Evolutionary conservation across 2,329 filamentous ascomycete genomes (phyloP), one percentile per base, ranked within the genome.

Genomic region (Alternaria triticina): DNA sequence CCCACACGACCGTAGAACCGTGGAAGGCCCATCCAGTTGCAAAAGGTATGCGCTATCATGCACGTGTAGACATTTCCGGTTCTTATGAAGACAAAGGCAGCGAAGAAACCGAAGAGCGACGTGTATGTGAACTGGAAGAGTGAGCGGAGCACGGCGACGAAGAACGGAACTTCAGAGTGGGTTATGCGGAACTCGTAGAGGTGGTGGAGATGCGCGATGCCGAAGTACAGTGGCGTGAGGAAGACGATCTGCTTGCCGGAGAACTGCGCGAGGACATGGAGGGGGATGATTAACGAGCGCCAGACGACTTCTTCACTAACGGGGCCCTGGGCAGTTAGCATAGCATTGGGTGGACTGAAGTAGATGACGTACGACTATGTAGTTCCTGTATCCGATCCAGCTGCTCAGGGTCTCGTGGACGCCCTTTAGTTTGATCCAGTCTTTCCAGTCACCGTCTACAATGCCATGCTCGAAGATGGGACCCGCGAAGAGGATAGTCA

Each of bases 251-350:
- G 83, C 3, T 73, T 77, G 4, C 76, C 77, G 5, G 80, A 77
- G 64, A 80, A 46, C 86, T 84, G 54, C 20, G 93, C 89, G 54
- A 94, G 83, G 28, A 97, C 83, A 75, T 97, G 90, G 11, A 97
- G 85, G 2, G 95, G 92, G 43, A 97, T 86, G 56, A 94, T 90
- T 69, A 94, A 89, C 4, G 93, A 93, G 75, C 96, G 92, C 85
- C 97, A 99, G 73, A 97, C 91, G 64, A 97, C 84, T 81, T 99
- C 96, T 82, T 99, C 96, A 11, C 94, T 97, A 58, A 96, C 83
- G 1, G 96, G 94, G 36, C 93, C 94, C 73, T 77, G 44, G 15
- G n/a, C 30, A 64, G 70, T 71, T 49, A 74, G 68, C 20, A 25
- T 17, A 2, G 15, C 12, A 54, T 17, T 20, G 6, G 9, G 8